Evolutionary conservation across 2,329 filamentous ascomycete genomes (phyloP).

Genomic region (Pseudogymnoascus destructans): DNA sequence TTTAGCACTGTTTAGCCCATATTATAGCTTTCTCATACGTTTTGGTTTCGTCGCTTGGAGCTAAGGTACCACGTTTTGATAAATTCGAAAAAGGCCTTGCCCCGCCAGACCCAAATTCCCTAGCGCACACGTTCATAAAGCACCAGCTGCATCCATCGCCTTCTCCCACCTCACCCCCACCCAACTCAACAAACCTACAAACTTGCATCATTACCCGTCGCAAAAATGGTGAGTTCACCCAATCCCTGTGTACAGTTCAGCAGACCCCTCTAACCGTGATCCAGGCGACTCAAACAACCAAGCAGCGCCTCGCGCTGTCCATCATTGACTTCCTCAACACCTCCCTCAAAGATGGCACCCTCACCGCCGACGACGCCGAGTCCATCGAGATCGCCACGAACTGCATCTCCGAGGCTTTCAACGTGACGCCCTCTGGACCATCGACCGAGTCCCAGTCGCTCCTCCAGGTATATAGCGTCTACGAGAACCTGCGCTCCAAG

Average conservation of each 20-base stretch:
- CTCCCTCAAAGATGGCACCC: constrained; percentile 76
- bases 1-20: background rate
- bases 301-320: constrained; percentile 84
- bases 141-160: background rate
- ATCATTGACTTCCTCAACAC: constrained; percentile 89
- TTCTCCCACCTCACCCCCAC: background rate
- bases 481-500: constrained; percentile 72
- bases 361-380: constrained; percentile 78
- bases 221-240: constrained; percentile 11
- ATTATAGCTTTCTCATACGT: background rate
- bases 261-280: background rate
- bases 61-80: background rate
- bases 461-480: constrained; percentile 83
- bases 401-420: constrained; percentile 91
- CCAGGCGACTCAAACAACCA: constrained; percentile 21
- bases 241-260: background rate
- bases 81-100: background rate
- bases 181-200: background rate
- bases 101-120: constrained; percentile 4
- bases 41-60: background rate
- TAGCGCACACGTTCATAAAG: constrained; percentile 6
- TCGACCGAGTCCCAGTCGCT: constrained; percentile 69
- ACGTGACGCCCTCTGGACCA: constrained; percentile 73
- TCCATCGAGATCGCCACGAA: constrained; percentile 88
- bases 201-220: constrained; percentile 2